A percentile compares a stretch with the other conserved stretches of the same genome.
Evolutionary conservation across 139 green algal species (phyloP).

Genomic region (Mesotaenium endlicherianum): DNA sequence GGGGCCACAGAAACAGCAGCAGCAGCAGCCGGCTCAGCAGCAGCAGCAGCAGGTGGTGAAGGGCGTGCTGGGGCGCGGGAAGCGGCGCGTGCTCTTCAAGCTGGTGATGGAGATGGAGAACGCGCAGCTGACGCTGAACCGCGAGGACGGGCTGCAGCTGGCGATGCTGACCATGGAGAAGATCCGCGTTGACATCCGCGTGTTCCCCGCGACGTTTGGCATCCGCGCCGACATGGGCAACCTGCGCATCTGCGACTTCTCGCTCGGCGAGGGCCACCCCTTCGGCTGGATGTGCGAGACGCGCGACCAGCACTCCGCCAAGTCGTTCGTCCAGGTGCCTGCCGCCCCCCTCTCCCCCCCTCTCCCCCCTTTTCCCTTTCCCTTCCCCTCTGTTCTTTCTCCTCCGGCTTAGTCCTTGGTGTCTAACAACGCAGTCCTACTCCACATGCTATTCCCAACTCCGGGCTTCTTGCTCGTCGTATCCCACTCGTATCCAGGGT

Average conservation of each 20-base stretch:
- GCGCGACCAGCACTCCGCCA: not conserved
- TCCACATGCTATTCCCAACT: too few relatives aligned
- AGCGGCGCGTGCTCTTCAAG: conserved; percentile 27
- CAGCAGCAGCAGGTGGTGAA: conserved; percentile 4
- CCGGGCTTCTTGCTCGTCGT: too few relatives aligned
- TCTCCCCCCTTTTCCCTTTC: not conserved
- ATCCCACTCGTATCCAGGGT: too few relatives aligned
- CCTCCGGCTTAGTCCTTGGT: too few relatives aligned
- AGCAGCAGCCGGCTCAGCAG: not conserved
- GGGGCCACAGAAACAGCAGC: not conserved
- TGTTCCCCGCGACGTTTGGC: conserved; percentile 2
- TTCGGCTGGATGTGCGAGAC: conserved; percentile 1
- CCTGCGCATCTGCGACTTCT: not conserved
- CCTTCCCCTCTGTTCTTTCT: not conserved
- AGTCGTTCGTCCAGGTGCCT: conserved; percentile 8
- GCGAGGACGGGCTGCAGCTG: conserved; percentile 29
- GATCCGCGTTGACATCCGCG: conserved; percentile 49
- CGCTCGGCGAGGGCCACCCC: conserved; percentile 7
- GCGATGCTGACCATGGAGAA: conserved; percentile 29
- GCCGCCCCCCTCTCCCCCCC: not conserved
- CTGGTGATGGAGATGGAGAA: conserved; percentile 47
- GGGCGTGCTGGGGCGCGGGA: conserved; percentile 31
- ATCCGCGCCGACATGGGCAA: not conserved
- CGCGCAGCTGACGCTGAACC: conserved; percentile 23
- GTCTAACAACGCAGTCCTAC: too few relatives aligned